phyloP scores from a whole-genome alignment of 1,284 basidiomycete genomes.

The Fistulina hepatica region DNA sequence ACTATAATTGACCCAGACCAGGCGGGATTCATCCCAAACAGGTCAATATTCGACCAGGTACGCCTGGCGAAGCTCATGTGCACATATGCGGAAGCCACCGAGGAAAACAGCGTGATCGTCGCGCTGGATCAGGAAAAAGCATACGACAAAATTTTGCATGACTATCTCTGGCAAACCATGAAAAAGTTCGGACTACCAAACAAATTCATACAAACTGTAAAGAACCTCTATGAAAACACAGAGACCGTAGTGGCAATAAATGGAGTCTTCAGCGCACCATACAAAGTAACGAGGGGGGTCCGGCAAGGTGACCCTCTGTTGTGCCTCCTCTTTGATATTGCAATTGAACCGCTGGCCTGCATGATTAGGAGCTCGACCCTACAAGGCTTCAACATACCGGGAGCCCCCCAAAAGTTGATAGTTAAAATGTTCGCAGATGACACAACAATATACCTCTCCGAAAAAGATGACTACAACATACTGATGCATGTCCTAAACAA shows the following conservation, averaged over 20 bases:
- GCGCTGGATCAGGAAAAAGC: conserved; percentile 9
- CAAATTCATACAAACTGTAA: conserved; percentile 1
- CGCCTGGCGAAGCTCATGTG: conserved; percentile 6
- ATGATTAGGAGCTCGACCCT: conserved; percentile 14
- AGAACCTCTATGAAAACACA: conserved; percentile 4
- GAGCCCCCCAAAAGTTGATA: conserved; percentile 7
- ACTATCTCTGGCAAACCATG: conserved; percentile 5
- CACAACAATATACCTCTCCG: conserved; percentile 8
- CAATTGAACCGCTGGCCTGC: conserved; percentile 5
- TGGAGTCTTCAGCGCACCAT: conserved; percentile 5
- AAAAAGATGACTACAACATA: conserved; percentile 7
- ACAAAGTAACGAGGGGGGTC: conserved; percentile 2
- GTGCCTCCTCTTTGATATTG: conserved; percentile 6
- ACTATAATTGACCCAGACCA: conserved; percentile 8
- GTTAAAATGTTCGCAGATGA: conserved; percentile 11
- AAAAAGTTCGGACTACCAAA: conserved; percentile 2
- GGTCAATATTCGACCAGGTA: conserved; percentile 6
- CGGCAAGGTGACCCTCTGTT: conserved; percentile 9
- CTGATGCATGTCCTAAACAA: conserved; percentile 8
- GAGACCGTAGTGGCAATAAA: conserved; percentile 7
- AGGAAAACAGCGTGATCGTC: conserved; percentile 6
- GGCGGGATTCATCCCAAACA: conserved; percentile 6
- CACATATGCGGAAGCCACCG: conserved; percentile 4
- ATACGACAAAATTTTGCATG: conserved; percentile 5
- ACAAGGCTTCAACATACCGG: conserved; percentile 13